Evolutionary conservation across 371 early-diverging fungal genomes (phyloP), one percentile per base, ranked within the genome.

Genomic region (Entomophthora muscae): DNA sequence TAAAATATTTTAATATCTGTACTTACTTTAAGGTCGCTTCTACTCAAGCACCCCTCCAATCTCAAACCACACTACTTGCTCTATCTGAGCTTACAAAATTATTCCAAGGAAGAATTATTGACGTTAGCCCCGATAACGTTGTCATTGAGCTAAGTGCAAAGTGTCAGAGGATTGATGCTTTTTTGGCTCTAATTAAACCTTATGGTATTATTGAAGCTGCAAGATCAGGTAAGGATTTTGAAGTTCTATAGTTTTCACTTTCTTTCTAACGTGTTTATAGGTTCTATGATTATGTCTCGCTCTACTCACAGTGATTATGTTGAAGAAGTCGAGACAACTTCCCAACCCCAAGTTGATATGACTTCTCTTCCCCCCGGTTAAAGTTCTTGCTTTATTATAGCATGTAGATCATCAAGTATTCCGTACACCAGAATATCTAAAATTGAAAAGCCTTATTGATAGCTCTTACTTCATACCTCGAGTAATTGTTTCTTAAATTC

Each of bases 121-220:
- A 96, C 71, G 90, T 96, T 12, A 82, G 83, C 7, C 71, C 81
- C 32, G 92, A 91, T 60, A 83, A 82, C 32, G 77, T 87, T 2
- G 80, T 89, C 17, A 76, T 93, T 13, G 92, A 94, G 70, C 67
- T 96, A 54, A 83, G 83, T 61, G 92, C 93, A 32, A 93, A 91
- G 67, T 82, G 88, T 30, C 77, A 79, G 52, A 84, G 94, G 61
- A 73, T 96, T 32, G 84, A 90, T 66, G 85, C 94, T 0, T 92
- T 96, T 72, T 77, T 95, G 67, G 86, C 86, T 70, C 75, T 95
- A 3, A 78, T 91, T 66, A 84, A 87, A 65, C 94, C 93, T 13
- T 95, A 88, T 66, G 96, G 96, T 31, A 84, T 94, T 64, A 74
- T 93, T 65, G 94, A 95, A 73, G 93, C 89, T 1, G 88, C 92